Evolutionary conservation across 2,329 filamentous ascomycete species (phyloP).

Genomic region (Penicillium olsonii): DNA sequence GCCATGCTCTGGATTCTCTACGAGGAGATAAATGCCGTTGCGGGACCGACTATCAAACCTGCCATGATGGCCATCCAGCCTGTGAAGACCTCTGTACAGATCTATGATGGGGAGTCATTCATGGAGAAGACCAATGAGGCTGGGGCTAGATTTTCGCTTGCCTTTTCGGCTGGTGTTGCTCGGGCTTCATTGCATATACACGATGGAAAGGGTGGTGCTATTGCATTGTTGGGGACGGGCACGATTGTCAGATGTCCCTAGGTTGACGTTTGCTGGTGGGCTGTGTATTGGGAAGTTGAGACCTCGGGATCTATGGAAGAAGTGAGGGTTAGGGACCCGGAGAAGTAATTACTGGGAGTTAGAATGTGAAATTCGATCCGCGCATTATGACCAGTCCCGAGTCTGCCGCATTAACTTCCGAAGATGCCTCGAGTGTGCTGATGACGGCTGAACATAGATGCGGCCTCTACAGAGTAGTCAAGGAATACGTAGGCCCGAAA

Average conservation of each 20-base stretch:
- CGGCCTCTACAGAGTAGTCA: too few relatives aligned
- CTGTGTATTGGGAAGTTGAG: background rate
- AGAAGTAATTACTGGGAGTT: too few relatives aligned
- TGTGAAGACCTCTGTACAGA: background rate
- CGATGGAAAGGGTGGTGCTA: background rate
- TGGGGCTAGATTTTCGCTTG: background rate
- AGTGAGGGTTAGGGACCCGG: too few relatives aligned
- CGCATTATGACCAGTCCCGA: too few relatives aligned
- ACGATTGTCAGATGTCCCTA: background rate
- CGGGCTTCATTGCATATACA: background rate
- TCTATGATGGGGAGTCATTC: background rate
- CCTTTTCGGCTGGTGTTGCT: background rate
- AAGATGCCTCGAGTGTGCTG: too few relatives aligned
- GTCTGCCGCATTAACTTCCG: too few relatives aligned
- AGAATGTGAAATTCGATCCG: too few relatives aligned
- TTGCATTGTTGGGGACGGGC: background rate
- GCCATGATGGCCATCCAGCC: background rate
- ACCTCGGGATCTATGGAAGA: too few relatives aligned
- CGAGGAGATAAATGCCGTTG: background rate
- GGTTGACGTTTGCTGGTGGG: too few relatives aligned
- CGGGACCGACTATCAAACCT: background rate
- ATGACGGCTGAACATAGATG: too few relatives aligned
- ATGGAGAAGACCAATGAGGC: background rate
- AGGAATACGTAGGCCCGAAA: too few relatives aligned
- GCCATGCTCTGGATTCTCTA: conserved; percentile 5